Evolutionary conservation across 306 rosid species (phyloP).

Genomic region (Ceratonia siliqua): DNA sequence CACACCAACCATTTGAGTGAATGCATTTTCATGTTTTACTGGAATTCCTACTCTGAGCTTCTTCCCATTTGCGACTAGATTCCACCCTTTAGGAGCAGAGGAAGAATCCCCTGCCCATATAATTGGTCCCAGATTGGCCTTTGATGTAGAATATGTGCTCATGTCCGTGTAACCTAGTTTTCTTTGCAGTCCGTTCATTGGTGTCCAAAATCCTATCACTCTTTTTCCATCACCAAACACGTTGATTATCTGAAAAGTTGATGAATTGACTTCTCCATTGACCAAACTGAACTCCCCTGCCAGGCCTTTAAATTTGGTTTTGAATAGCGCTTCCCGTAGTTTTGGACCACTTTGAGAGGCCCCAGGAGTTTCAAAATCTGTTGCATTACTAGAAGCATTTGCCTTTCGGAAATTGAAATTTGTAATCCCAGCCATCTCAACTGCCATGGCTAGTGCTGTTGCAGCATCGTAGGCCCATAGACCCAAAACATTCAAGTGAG

Average conservation of each 20-base stretch:
- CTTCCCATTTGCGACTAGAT: slow-evolving; percentile 30
- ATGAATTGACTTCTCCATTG: slow-evolving; percentile 19
- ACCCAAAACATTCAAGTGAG: slow-evolving; percentile 12
- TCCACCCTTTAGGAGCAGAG: slow-evolving; percentile 38
- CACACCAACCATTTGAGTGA: not conserved
- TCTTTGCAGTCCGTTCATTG: slow-evolving; percentile 26
- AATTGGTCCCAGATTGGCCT: not conserved
- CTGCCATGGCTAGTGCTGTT: slow-evolving; percentile 38
- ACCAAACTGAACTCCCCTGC: slow-evolving; percentile 34
- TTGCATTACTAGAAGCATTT: not conserved
- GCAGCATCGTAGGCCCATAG: slow-evolving; percentile 44
- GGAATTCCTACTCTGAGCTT: slow-evolving; percentile 35
- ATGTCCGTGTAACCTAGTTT: not conserved
- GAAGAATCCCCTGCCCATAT: slow-evolving; percentile 46
- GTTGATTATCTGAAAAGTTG: slow-evolving; percentile 35
- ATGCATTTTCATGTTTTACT: not conserved
- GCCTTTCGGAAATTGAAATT: not conserved
- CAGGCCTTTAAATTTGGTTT: slow-evolving; percentile 33
- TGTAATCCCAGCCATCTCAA: slow-evolving; percentile 12
- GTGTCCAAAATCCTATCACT: slow-evolving; percentile 43
- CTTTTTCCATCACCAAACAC: slow-evolving; percentile 32
- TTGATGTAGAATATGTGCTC: not conserved
- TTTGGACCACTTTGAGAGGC: slow-evolving; percentile 32
- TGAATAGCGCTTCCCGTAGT: not conserved
- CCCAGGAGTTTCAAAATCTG: slow-evolving; percentile 32